Evolutionary conservation across 192 early-diverging fungal species (phyloP).

Genomic region (Linnemannia elongata): DNA sequence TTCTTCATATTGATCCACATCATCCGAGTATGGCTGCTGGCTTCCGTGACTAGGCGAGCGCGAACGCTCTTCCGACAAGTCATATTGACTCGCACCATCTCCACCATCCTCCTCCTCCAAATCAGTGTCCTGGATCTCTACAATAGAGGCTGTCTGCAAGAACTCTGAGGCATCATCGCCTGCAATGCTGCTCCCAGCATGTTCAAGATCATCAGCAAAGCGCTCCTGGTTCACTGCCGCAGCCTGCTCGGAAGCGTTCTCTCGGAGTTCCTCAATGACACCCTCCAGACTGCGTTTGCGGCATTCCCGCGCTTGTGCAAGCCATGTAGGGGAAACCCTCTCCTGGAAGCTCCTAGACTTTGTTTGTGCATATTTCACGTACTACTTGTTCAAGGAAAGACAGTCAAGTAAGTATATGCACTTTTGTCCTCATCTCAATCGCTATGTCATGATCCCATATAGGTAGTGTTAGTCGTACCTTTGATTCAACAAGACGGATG

Average conservation of each 20-base stretch:
- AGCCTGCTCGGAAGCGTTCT: constrained; percentile 31
- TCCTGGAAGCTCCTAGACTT: constrained; percentile 52
- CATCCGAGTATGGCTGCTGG: constrained; percentile 18
- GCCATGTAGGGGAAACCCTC: constrained; percentile 31
- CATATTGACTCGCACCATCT: constrained; percentile 11
- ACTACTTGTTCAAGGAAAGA: constrained; percentile 2
- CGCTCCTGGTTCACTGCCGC: constrained; percentile 38
- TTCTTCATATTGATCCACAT: constrained; percentile 30
- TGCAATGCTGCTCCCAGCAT: constrained; percentile 7
- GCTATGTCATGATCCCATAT: too few relatives aligned
- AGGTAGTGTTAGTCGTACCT: constrained; percentile 9
- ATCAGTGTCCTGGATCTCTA: neutral
- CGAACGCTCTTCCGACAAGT: neutral
- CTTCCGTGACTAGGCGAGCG: neutral
- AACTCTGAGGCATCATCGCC: neutral
- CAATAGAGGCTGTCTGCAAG: neutral
- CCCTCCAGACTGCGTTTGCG: constrained; percentile 49
- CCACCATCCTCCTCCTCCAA: neutral
- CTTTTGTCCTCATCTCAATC: too few relatives aligned
- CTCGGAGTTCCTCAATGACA: constrained; percentile 34
- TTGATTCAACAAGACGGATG: constrained; percentile 42
- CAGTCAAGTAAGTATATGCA: too few relatives aligned
- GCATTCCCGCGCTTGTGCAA: constrained; percentile 26
- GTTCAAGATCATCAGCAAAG: constrained; percentile 13
- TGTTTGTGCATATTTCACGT: constrained; percentile 51